phyloP scores from a whole-genome alignment of 2,329 filamentous ascomycete genomes.

The Niveomyces coronatus region DNA sequence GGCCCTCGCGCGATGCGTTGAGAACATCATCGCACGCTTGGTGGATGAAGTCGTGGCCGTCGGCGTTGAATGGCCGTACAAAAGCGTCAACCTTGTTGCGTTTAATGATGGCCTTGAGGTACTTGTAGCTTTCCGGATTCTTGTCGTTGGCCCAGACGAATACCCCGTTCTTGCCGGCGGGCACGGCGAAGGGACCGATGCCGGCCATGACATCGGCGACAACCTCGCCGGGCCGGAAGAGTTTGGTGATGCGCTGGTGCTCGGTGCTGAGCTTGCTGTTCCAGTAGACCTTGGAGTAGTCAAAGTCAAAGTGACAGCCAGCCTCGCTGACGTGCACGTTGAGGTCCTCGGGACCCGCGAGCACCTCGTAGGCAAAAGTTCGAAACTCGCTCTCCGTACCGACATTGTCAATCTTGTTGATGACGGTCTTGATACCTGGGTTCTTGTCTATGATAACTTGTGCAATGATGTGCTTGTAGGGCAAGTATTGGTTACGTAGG shows the following conservation, averaged over 20 bases:
- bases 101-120: slow-evolving; percentile 57
- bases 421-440: slow-evolving; percentile 69
- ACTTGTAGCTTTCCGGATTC: slow-evolving; percentile 77
- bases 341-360: slow-evolving; percentile 72
- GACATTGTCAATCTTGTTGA: slow-evolving; percentile 90
- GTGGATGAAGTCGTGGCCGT: slow-evolving; percentile 73
- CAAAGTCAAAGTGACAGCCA: slow-evolving; percentile 78
- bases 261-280: slow-evolving; percentile 86
- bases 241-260: slow-evolving; percentile 66
- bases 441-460: slow-evolving; percentile 88
- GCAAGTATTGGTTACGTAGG: slow-evolving; percentile 69
- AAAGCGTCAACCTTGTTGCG: slow-evolving; percentile 71
- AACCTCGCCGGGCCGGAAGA: slow-evolving; percentile 76
- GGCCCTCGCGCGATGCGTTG: slow-evolving; percentile 36
- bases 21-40: slow-evolving; percentile 53
- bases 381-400: slow-evolving; percentile 77
- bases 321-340: slow-evolving; percentile 76
- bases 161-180: slow-evolving; percentile 77
- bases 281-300: slow-evolving; percentile 97
- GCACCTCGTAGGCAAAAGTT: slow-evolving; percentile 86
- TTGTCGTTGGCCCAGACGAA: slow-evolving; percentile 97
- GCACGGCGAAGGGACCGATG: slow-evolving; percentile 88
- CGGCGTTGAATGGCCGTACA: slow-evolving; percentile 69
- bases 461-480: slow-evolving; percentile 79
- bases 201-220: slow-evolving; percentile 97